Evolutionary conservation across 2,329 filamentous ascomycete genomes (phyloP), one percentile per base, ranked within the genome.

Genomic region (Metarhizium album): DNA sequence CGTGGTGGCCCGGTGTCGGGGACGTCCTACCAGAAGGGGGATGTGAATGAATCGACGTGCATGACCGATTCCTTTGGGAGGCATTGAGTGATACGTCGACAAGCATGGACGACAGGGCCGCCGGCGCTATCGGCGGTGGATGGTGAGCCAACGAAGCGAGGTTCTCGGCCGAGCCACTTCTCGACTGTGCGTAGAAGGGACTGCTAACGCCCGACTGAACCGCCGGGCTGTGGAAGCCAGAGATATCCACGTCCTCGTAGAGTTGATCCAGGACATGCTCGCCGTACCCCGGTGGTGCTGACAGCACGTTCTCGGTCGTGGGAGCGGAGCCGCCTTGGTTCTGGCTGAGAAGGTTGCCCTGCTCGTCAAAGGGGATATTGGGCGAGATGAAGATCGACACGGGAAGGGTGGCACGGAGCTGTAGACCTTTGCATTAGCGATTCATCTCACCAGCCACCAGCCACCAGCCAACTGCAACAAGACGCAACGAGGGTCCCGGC

Each of bases 301-400:
- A 79, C 24, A 79, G 76, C 20, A 79, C 74, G 51, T 80, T 72
- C 40, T 81, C 76, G 40, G 74, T 72, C 43, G 77, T 72, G 9
- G 56, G 49, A 11, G 70, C 70, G 64, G 58, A 74, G 68, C 53
- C 72, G 64, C 62, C 73, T 59, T 78, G 74, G n/a, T 72, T 72
- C 60, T 82, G 78, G 49, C 78, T 75, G 49, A 87, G 73, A 2
- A 97, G 76, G 59, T 87, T 84, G 59, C 95, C 93, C 53, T 91
- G 80, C 48, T 95, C 89, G 60, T 93, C 88, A 37, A 96, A 80
- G 0, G 89, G 86, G 60, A 95, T 82, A 62, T 93, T 93, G 0
- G 93, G 91, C 4, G 93, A 98, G 58, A 97, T 96, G 69, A 95
- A 96, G 38, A 98, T 84, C 50, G 89, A 89, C 16, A 97, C 80